Evolutionary conservation across 768 basidiomycete species (phyloP), one percentile per base, ranked within the genome.

Genomic region (Tulasnella sp.): DNA sequence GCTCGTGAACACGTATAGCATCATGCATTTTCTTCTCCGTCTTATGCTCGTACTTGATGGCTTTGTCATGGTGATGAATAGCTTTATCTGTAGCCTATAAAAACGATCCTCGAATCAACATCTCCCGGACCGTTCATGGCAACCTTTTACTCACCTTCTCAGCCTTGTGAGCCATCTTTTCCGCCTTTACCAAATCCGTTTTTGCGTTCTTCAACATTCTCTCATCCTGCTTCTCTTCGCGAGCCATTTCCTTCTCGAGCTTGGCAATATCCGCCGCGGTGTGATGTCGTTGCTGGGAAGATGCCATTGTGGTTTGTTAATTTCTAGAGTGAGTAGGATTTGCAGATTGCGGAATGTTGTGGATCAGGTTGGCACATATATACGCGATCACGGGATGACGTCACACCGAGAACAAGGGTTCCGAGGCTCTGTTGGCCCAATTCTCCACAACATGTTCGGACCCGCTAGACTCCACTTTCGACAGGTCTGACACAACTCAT

Each of bases 41-140:
- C 27, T 51, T 51, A 29, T 51, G 49, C 28, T 51, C 49, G 20
- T 43, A 51, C n/a, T 51, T 51, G 20, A 40, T 29, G 15, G 49
- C 37, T 24, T 51, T 51, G 0, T 44, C 40, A 19, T 51, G 49
- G 10, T 4, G 31, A 27, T 51, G 37, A 25, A 51, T 20, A 2
- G 49, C 42, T 25, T 51, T 51, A 28, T 40, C 39, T 15, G 35
- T 34, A 15, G 39, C 24, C 49, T 51, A 20, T n/a, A 41, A 20
- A 37, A 20, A 24, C 4, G 24, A 13, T 22, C 20, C 27, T 35
- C 10, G 3, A 42, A 15, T n/a, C n/a, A n/a, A n/a, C n/a, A n/a
- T n/a, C n/a, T n/a, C n/a, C n/a, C n/a, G n/a, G n/a, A n/a, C n/a
- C n/a, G n/a, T n/a, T n/a, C n/a, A n/a, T n/a, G n/a, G n/a, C n/a